These are phyloP conservation scores for Cystobasidium sp. DNA, from an alignment of 1,284 basidiomycete genomes.

Conservation along the genomic window DNA sequence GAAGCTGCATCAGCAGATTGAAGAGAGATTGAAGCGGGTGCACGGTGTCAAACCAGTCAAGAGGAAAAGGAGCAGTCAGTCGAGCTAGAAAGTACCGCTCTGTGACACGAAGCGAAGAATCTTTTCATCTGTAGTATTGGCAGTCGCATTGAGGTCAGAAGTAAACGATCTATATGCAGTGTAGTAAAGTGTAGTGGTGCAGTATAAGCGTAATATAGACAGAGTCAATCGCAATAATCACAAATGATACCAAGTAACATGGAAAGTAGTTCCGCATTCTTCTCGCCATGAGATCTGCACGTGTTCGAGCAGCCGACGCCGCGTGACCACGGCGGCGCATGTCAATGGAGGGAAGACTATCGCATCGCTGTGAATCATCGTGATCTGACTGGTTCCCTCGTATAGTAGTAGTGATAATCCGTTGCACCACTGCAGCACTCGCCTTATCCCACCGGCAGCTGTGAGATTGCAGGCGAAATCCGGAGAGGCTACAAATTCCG, in stretches of 20 bases:
- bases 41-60: slow-evolving; percentile 14
- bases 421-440: neutral
- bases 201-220: too few relatives aligned
- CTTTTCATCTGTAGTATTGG: neutral
- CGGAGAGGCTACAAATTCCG: too few relatives aligned
- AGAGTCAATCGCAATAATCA: too few relatives aligned
- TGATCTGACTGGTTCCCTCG: neutral
- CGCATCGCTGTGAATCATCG: neutral
- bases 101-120: neutral
- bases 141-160: neutral
- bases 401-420: neutral
- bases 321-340: neutral
- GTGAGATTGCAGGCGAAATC: neutral
- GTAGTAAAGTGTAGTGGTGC: too few relatives aligned
- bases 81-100: neutral
- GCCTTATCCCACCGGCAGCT: neutral
- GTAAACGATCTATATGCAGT: too few relatives aligned
- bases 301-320: neutral
- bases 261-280: too few relatives aligned
- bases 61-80: neutral
- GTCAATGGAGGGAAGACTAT: neutral
- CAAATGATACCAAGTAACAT: too few relatives aligned
- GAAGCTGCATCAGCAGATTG: slow-evolving; percentile 21
- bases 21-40: slow-evolving; percentile 3
- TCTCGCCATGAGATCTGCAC: too few relatives aligned